Base-by-base conservation (phyloP, 345 rosid genomes). In the Eucalyptus pauciflora region DNA sequence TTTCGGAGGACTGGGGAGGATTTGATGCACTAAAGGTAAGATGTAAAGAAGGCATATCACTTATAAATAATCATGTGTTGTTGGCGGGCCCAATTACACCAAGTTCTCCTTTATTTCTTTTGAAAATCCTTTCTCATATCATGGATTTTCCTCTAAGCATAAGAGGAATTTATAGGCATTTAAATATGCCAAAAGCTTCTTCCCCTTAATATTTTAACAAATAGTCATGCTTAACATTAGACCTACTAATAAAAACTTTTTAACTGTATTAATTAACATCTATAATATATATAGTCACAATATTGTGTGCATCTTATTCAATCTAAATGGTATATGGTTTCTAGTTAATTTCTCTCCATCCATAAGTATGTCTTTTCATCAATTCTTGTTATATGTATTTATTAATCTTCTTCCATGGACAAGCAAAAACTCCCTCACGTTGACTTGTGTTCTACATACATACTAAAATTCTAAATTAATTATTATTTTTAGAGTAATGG, bases 71-170 rank as follows among this genome's bases (percentile, higher is more conserved):
- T 16, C 43, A 31, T 3, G 1, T 31, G 80, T 69, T 31, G 3
- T 31, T 0, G 2, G 14, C 0, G 3, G 20, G 41, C 18, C 12
- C 80, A 69, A 69, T 17, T 8, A 4, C 37, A 14, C 76, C 13
- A 31, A 69, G 12, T 69, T 67, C 0, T 8, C 80, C 24, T 69
- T 67, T 16, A 16, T 31, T 4, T 31, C 43, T 69, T 67, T 0
- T 15, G 6, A 67, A 64, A 13, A 64, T 64, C 9, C n/a, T n/a
- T n/a, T n/a, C n/a, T n/a, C 9, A 64, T 14, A 64, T 7, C 2
- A 64, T n/a, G 43, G 43, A 33, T 69, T 69, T 69, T 16, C 43
- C 22, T 16, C 43, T 4, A 16, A 69, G 20, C 31, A 67, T 31
- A 31, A 67, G 3, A 25, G 31, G 31, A 29, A 27, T 29, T 60